Base-by-base conservation (phyloP, 768 basidiomycete genomes). In the Omphalotus guepiniiformis region DNA sequence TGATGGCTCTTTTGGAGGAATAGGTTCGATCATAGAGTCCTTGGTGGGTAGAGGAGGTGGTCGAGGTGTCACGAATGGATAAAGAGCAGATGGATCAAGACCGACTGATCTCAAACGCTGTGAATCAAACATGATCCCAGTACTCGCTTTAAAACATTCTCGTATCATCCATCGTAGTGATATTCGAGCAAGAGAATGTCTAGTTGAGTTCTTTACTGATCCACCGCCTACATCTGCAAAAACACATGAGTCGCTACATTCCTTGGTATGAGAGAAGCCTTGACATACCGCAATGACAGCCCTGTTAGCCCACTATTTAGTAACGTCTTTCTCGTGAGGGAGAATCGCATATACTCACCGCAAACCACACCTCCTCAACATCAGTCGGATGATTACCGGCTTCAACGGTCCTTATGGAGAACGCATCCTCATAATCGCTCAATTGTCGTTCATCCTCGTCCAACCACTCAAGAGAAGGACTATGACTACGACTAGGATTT, bases 161-260 rank as follows among this genome's bases (percentile, higher is more conserved):
- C 82, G 75, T 32, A 87, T 66, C 82, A 87, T 85, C 85, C 85
- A 91, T 42, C 85, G 78, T 26, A 91, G 71, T 1, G 87, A 69
- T 35, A 89, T 84, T 30, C 85, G 79, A 1, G 85, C 80, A 2
- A 90, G 72, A 38, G 72, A 78, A 54, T 83, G 76, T 12, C 69
- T 72, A 0, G 71, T 69, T 42, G 71, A 74, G 49, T 90, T 83
- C 26, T 55, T 51, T 11, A 82, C 80, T 2, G 80, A 79, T 3
- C 85, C 86, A 16, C 88, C 88, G 1, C 89, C 88, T 16, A 91
- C 75, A 54, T 89, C 86, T 87, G 52, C 22, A 13, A 28, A 4
- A 42, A 35, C 12, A 25, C 35, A n/a, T 30, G 38, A 19, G 39
- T 37, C 12, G 30, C 22, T 38, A 26, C 48, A n/a, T 25, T 46